Conservation (phyloP, 2,329 filamentous ascomycete genomes). For the Canariomyces notabilis region DNA sequence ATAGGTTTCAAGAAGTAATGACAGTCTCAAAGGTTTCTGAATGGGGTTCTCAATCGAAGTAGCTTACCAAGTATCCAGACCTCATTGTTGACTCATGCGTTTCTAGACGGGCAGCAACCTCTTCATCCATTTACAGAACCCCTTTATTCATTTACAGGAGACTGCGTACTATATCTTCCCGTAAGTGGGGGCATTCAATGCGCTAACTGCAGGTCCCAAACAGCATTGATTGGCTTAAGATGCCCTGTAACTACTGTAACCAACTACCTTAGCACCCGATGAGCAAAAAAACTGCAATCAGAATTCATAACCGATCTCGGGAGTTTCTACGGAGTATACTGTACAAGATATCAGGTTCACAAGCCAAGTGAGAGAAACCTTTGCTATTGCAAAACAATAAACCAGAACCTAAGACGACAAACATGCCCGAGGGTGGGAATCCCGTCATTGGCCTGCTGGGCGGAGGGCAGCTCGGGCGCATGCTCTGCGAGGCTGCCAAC, state of each 20-base stretch:
- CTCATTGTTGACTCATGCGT: too few species aligned
- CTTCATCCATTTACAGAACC: neutral
- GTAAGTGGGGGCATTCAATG: neutral
- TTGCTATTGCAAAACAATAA: neutral
- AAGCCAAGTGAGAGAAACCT: too few species aligned
- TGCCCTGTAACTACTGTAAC: neutral
- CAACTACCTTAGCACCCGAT: too few species aligned
- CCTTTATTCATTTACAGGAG: neutral
- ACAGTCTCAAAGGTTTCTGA: too few species aligned
- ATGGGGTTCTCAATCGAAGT: too few species aligned
- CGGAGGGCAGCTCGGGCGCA: constrained; percentile 78
- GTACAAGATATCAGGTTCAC: neutral
- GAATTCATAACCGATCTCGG: constrained; percentile 10
- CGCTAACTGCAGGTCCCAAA: neutral
- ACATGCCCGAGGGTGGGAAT: constrained; percentile 19
- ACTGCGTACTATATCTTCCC: neutral
- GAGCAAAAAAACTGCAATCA: constrained; percentile 9
- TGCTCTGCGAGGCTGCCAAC: constrained; percentile 83
- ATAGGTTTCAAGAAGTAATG: too few species aligned
- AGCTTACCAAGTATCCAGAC: too few species aligned
- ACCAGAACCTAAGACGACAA: constrained; percentile 1
- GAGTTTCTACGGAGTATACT: neutral
- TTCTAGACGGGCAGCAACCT: neutral
- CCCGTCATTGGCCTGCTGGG: constrained; percentile 50
- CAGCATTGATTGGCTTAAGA: neutral